Conservation (phyloP, 2,329 filamentous ascomycete genomes). For the Fusarium cicatricum region DNA sequence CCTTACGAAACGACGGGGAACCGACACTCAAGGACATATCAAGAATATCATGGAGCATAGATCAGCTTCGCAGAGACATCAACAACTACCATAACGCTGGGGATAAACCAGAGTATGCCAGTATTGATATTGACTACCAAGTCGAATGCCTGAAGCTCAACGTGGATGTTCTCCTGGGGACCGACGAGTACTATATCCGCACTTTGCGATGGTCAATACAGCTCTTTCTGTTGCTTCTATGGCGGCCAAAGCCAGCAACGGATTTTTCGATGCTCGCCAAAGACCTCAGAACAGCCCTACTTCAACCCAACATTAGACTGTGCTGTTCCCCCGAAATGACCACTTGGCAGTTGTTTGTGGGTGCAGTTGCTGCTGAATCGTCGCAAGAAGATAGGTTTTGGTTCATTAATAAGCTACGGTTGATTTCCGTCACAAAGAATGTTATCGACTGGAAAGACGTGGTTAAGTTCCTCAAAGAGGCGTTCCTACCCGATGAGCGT, state of each 20-base stretch:
- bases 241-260: not conserved
- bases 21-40: not conserved
- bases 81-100: not conserved
- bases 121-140: constrained; percentile 3
- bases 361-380: constrained; percentile 10
- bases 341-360: constrained; percentile 35
- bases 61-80: not conserved
- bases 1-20: constrained; percentile 8
- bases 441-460: not conserved
- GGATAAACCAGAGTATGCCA: not conserved
- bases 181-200: constrained; percentile 17
- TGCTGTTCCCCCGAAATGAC: constrained; percentile 28
- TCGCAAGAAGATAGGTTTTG: not conserved
- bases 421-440: constrained; percentile 11
- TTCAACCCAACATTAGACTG: constrained; percentile 19
- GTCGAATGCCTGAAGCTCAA: constrained; percentile 11
- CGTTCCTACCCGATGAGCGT: constrained; percentile 1
- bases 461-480: not conserved
- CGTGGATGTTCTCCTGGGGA: constrained; percentile 9
- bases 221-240: constrained; percentile 22
- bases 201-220: constrained; percentile 11
- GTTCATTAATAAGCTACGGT: constrained; percentile 7
- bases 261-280: not conserved
- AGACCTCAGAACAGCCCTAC: constrained; percentile 6
- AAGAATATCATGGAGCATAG: not conserved